Percentiles rank a stretch among this genome's conserved stretches.
Conservation (phyloP, 2,329 filamentous ascomycete species). For the Fusarium buharicum region DNA sequence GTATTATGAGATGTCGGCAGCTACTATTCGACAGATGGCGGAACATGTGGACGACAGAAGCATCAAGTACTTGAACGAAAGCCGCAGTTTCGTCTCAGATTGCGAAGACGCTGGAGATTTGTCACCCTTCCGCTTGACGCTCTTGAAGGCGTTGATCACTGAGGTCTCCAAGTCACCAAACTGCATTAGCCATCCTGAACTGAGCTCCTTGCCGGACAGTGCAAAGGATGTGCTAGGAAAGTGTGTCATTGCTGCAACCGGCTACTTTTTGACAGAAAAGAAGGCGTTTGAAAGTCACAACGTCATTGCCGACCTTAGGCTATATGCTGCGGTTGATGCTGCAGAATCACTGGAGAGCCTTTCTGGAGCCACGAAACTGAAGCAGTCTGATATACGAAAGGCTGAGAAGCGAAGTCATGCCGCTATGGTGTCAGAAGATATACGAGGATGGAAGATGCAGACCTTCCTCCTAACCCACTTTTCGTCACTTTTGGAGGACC, state of each 20-base stretch:
- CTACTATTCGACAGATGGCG: constrained; percentile 57
- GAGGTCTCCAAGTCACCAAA: constrained; percentile 46
- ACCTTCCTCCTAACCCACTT: constrained; percentile 56
- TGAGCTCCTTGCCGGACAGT: constrained; percentile 40
- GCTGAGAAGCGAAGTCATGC: constrained; percentile 51
- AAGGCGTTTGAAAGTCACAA: constrained; percentile 44
- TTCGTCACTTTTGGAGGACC: constrained; percentile 45
- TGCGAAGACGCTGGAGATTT: constrained; percentile 39
- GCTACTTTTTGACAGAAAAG: constrained; percentile 47
- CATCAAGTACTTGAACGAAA: constrained; percentile 51
- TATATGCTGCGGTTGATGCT: constrained; percentile 51
- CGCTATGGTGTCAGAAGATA: constrained; percentile 50
- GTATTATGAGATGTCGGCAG: constrained; percentile 48
- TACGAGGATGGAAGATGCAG: constrained; percentile 59
- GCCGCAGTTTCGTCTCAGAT: constrained; percentile 42
- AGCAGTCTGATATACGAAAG: constrained; percentile 49
- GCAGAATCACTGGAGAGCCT: constrained; percentile 41
- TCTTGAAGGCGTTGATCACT: constrained; percentile 50
- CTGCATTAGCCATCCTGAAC: constrained; percentile 39
- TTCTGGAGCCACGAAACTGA: constrained; percentile 38
- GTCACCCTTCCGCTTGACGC: constrained; percentile 49
- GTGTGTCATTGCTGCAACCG: constrained; percentile 42
- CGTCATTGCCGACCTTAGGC: constrained; percentile 39
- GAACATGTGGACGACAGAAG: constrained; percentile 57
- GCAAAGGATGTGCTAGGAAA: constrained; percentile 46